Percentiles rank a stretch among this genome's conserved stretches.
These are phyloP conservation scores for Melanomma pulvis-pyrius DNA, from an alignment of 495 filamentous ascomycete genomes.

Conservation along the genomic window DNA sequence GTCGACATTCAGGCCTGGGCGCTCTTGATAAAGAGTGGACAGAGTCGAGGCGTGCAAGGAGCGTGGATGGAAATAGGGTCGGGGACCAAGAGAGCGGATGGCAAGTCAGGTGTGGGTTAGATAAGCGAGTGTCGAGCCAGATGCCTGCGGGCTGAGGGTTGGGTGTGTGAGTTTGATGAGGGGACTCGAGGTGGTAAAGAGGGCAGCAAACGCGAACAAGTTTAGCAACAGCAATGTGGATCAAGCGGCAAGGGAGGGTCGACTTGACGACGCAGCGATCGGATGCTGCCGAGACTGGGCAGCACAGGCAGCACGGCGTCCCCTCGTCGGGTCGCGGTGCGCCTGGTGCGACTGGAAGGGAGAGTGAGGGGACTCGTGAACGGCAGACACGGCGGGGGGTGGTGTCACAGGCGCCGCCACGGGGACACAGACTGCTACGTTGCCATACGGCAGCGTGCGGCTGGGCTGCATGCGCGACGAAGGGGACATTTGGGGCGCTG, in stretches of 20 bases:
- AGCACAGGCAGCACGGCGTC: slow-evolving; percentile 13
- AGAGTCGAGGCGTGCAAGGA: not conserved
- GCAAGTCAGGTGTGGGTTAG: slow-evolving; percentile 2
- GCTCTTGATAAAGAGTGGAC: slow-evolving; percentile 1
- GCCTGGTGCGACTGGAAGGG: slow-evolving; percentile 30
- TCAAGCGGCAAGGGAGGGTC: slow-evolving; percentile 29
- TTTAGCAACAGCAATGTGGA: slow-evolving; percentile 19
- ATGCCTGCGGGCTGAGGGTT: not conserved
- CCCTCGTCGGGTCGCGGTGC: slow-evolving; percentile 21
- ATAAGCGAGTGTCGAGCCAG: slow-evolving; percentile 13
- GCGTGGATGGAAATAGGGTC: not conserved
- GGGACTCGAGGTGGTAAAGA: not conserved
- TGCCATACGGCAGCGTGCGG: slow-evolving; percentile 16
- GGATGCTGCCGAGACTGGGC: slow-evolving; percentile 31
- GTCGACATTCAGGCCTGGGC: slow-evolving; percentile 22
- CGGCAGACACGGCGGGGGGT: not conserved
- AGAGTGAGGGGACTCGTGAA: slow-evolving; percentile 9
- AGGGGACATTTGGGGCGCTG: slow-evolving; percentile 7
- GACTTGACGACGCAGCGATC: not conserved
- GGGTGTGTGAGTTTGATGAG: slow-evolving; percentile 16
- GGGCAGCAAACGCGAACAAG: slow-evolving; percentile 15
- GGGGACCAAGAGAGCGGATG: slow-evolving; percentile 4
- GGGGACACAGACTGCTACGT: slow-evolving; percentile 31
- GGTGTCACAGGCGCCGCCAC: slow-evolving; percentile 23
- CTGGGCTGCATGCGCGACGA: slow-evolving; percentile 10